phyloP scores from a whole-genome alignment of 2,329 filamentous ascomycete species.

The Scolecobasidium constrictum region DNA sequence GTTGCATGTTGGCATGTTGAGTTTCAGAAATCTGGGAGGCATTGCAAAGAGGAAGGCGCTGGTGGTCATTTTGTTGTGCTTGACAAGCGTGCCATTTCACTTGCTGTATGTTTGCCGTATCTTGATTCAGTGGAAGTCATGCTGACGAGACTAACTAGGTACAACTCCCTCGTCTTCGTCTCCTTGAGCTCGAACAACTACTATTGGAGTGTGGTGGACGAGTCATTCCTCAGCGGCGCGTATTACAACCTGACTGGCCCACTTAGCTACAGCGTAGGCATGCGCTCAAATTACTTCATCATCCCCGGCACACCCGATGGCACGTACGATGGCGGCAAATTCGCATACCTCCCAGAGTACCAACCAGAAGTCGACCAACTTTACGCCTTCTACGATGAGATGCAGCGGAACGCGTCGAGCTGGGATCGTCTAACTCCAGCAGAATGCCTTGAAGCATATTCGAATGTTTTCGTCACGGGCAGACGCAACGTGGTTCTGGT shows the following conservation, averaged over 20 bases:
- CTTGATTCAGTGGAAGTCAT: not conserved
- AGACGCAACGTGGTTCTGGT: not conserved
- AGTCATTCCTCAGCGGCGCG: not conserved
- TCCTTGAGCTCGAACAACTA: not conserved
- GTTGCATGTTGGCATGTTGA: constrained; percentile 17
- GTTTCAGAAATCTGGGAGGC: constrained; percentile 14
- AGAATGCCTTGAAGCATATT: not conserved
- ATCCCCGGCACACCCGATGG: not conserved
- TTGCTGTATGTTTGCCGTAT: constrained; percentile 10
- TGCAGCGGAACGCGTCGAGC: not conserved
- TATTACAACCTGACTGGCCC: not conserved
- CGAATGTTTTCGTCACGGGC: not conserved
- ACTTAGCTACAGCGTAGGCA: not conserved
- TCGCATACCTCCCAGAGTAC: not conserved
- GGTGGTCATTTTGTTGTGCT: constrained; percentile 13
- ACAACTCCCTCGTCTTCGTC: constrained; percentile 19
- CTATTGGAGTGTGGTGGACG: not conserved
- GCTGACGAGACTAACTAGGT: constrained; percentile 13
- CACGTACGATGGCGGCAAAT: not conserved
- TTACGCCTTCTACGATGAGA: not conserved
- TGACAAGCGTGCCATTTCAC: constrained; percentile 16
- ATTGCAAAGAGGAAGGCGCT: constrained; percentile 11
- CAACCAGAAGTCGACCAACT: not conserved
- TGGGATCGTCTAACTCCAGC: not conserved
- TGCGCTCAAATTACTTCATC: not conserved